A percentile compares a stretch with the other conserved stretches of the same genome.
phyloP scores from a whole-genome alignment of 495 filamentous ascomycete genomes.

The Collariella sp. region DNA sequence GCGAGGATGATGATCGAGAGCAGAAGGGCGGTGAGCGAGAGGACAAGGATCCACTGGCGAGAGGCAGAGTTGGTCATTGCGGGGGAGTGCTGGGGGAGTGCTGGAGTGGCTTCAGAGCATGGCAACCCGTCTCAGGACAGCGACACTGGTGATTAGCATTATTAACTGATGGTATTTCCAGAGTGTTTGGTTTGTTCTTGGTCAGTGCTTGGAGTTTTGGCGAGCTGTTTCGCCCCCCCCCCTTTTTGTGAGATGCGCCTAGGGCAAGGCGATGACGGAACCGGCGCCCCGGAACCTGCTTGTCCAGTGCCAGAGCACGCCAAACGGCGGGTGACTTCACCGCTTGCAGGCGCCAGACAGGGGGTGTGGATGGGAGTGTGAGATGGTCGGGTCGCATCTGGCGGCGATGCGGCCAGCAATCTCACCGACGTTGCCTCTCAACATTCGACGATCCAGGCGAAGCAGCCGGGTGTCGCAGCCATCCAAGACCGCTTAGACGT shows the following conservation, averaged over 20 bases:
- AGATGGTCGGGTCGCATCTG: too few species aligned
- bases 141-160: conserved; percentile 1
- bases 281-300: background rate
- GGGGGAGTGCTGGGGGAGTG: background rate
- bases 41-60: conserved; percentile 37
- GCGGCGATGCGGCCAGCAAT: background rate
- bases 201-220: too few species aligned
- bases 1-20: conserved; percentile 36
- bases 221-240: background rate
- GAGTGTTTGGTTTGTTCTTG: too few species aligned
- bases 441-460: background rate
- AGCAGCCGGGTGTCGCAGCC: too few species aligned
- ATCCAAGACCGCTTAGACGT: too few species aligned
- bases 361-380: background rate
- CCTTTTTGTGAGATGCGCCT: background rate
- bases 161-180: background rate
- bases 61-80: conserved; percentile 33
- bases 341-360: background rate
- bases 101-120: conserved; percentile 3
- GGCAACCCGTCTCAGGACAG: background rate
- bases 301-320: background rate
- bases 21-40: conserved; percentile 42
- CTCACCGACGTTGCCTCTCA: too few species aligned
- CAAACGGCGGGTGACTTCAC: conserved; percentile 9
- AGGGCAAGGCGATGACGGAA: conserved; percentile 5